Conservation (phyloP, 1,139 yeast genomes). For the Lodderomyces oxycetoniae region DNA sequence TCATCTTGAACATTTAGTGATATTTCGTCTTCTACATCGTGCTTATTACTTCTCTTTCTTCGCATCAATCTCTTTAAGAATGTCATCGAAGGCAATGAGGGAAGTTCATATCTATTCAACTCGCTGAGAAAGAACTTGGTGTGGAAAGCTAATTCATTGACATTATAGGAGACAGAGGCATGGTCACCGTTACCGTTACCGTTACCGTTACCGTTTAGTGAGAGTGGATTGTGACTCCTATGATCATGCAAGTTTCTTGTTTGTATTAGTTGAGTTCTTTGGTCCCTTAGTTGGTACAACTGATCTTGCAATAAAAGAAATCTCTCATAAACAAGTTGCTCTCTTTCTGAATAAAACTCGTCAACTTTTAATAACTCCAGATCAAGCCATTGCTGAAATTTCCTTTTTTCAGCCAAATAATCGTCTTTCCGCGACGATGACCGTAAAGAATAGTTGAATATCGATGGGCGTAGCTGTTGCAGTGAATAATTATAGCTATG, state of each 20-base stretch:
- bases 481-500: constrained; percentile 1
- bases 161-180: constrained; percentile 16
- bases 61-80: constrained; percentile 31
- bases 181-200: background rate
- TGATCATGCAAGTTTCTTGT: constrained; percentile 14
- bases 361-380: constrained; percentile 56
- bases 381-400: constrained; percentile 61
- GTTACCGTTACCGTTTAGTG: background rate
- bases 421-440: constrained; percentile 20
- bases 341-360: constrained; percentile 54
- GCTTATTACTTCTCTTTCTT: constrained; percentile 3
- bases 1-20: constrained; percentile 14
- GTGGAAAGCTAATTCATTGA: constrained; percentile 30
- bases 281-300: constrained; percentile 57
- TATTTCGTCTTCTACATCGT: constrained; percentile 14
- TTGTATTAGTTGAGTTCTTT: constrained; percentile 25
- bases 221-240: constrained; percentile 5
- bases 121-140: constrained; percentile 30
- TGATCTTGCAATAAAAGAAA: constrained; percentile 65
- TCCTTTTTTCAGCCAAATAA: constrained; percentile 29
- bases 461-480: constrained; percentile 10
- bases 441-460: constrained; percentile 22
- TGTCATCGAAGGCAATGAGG: constrained; percentile 51
- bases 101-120: constrained; percentile 47
- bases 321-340: constrained; percentile 56